Base-by-base conservation (phyloP, 176 grass and related monocot species). In the Oropetium thomaeum region DNA sequence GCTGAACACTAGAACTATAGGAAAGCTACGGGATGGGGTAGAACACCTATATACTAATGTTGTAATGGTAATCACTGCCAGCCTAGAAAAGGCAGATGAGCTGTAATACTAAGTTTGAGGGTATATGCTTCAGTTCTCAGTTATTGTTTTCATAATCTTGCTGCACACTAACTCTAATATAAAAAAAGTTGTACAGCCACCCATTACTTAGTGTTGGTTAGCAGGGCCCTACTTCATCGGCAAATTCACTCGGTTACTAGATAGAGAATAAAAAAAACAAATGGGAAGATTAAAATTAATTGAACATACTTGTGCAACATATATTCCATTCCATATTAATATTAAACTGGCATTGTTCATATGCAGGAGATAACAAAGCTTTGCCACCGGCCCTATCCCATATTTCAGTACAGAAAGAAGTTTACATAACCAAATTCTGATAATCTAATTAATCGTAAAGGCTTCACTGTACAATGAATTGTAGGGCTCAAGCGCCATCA, bases 381-480 rank as follows among this genome's bases (percentile, higher is more conserved):
- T 62, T 43, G 77, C 53, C 76, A 61, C 37, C 37, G 4, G 53
- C 79, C 52, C 53, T 79, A 62, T 79, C 40, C 23, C 42, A 79
- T 60, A 79, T 79, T 83, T 74, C 74, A 62, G 65, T 69, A 78
- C 72, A 68, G 67, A 32, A 74, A 58, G 51, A 47, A 65, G 57
- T 74, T 83, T 67, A 79, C 55, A 39, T 57, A 70, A 65, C 70
- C 80, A 75, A 64, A 83, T 79, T 79, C 48, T 88, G 57, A 75
- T 79, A 79, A 84, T 79, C 86, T 88, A 84, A 88, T 84, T 74
- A 84, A 88, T 75, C 70, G 76, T 80, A 75, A 76, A 48, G 22
- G 64, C 64, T 84, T 79, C 41, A 52, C 90, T 90, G 90, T 93
- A 93, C 90, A 93, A 90, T 60, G 78, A 93, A 89, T 90, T 57